Evolutionary conservation across 352 stramenopile genomes (phyloP).

Genomic region (Plasmopara halstedii): DNA sequence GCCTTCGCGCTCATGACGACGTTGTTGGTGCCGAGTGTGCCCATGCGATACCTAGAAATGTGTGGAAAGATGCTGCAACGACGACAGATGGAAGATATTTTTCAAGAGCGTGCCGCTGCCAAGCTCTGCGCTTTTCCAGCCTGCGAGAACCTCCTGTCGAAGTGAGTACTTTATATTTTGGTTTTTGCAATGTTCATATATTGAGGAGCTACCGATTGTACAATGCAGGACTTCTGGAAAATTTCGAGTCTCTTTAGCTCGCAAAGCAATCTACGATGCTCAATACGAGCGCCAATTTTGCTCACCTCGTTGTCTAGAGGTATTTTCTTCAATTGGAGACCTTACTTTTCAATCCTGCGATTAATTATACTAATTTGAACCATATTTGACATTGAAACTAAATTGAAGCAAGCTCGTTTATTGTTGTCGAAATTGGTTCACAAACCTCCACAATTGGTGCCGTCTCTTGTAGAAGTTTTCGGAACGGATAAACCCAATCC

Average conservation of each 20-base stretch:
- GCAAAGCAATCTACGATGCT: conserved; percentile 77
- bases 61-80: conserved; percentile 65
- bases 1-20: conserved; percentile 76
- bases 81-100: conserved; percentile 74
- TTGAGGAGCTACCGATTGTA: too few species aligned
- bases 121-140: conserved; percentile 61
- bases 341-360: neutral
- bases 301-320: conserved; percentile 57
- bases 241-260: conserved; percentile 62
- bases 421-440: conserved; percentile 49
- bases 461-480: conserved; percentile 71
- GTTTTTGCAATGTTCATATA: too few species aligned
- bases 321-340: conserved; percentile 5
- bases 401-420: conserved; percentile 62
- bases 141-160: conserved; percentile 45
- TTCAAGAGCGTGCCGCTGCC: conserved; percentile 68
- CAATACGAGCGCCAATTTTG: conserved; percentile 78
- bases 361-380: neutral
- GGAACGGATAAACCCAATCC: conserved; percentile 72
- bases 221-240: conserved; percentile 45
- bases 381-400: too few species aligned
- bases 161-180: conserved; percentile 24
- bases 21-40: conserved; percentile 55
- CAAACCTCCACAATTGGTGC: conserved; percentile 80
- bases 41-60: conserved; percentile 57